phyloP scores from a whole-genome alignment of 2,329 filamentous ascomycete genomes.

The Acephala macrosclerotiorum region DNA sequence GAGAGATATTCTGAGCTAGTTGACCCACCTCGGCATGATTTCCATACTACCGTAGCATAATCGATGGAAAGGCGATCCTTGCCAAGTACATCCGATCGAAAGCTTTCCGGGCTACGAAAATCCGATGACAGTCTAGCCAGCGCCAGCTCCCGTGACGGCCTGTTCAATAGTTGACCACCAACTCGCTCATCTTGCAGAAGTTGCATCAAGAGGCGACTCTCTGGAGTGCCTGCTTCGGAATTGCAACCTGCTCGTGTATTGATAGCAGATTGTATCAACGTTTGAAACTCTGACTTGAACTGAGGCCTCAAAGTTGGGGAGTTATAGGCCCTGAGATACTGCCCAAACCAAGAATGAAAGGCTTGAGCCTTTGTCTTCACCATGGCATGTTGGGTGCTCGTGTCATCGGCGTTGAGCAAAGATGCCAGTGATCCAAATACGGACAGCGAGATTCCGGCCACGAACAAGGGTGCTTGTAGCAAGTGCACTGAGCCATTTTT shows the following conservation, averaged over 20 bases:
- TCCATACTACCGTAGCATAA: constrained; percentile 75
- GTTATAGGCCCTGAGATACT: constrained; percentile 70
- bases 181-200: constrained; percentile 77
- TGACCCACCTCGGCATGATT: constrained; percentile 68
- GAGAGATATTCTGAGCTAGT: constrained; percentile 74
- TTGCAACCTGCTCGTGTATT: constrained; percentile 73
- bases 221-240: constrained; percentile 72
- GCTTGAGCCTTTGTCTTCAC: constrained; percentile 77
- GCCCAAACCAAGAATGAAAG: constrained; percentile 82
- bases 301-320: constrained; percentile 48
- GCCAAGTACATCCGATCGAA: constrained; percentile 71
- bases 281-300: constrained; percentile 64
- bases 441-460: constrained; percentile 81
- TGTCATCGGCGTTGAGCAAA: constrained; percentile 79
- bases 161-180: constrained; percentile 70
- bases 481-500: constrained; percentile 72
- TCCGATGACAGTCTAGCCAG: constrained; percentile 76
- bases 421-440: constrained; percentile 80
- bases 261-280: constrained; percentile 73
- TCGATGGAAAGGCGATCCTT: constrained; percentile 68
- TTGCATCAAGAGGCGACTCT: constrained; percentile 80
- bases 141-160: constrained; percentile 73
- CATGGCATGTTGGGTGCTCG: constrained; percentile 80
- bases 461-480: constrained; percentile 71
- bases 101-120: constrained; percentile 68